Base-by-base conservation (phyloP, 768 basidiomycete species). In the Tylopilus felleus region DNA sequence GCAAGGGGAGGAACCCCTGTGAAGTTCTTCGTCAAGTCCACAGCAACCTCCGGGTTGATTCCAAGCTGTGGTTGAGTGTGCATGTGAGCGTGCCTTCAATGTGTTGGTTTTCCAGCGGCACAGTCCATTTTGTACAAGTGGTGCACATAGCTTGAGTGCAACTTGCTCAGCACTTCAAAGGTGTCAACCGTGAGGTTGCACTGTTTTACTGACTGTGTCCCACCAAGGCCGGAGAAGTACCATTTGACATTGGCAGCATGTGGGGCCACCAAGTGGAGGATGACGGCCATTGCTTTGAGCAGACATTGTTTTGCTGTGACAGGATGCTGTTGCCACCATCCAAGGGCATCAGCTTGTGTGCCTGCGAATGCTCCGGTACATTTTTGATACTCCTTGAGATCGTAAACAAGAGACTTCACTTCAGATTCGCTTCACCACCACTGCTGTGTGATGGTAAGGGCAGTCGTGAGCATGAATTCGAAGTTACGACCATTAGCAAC, bases 241-340 rank as follows among this genome's bases (percentile, higher is more conserved):
- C 31, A 22, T 17, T 50, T 29, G 1, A 42, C 49, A 42, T 50
- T 40, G 1, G 40, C 40, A 7, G 49, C 29, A 42, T 50, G 49
- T 14, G 49, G 49, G 6, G 35, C 25, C 8, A 48, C 10, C 5
- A 29, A 67, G 25, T 40, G 49, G 40, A 50, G 38, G 6, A 36
- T 22, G 10, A 46, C 25, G 1, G 44, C 51, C 43, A 52, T n/a
- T 5, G 36, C 21, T 27, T 52, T 52, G 14, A 67, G 44, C 14
- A 49, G 54, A 22, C 28, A 53, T 3, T 43, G 42, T 8, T 56
- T 42, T 0, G 51, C 39, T 8, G 39, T 42, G 8, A 68, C 44
- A 1, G 63, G 50, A n/a, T 65, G 55, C 0, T 16, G 21, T 19
- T 64, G 40, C 70, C 73, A 73, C 70, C 68, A 70, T 0, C 51